A percentile compares a stretch with the other conserved stretches of the same genome.
Evolutionary conservation across 2,329 filamentous ascomycete genomes (phyloP).

Genomic region (Alternaria hordeiaustralica): DNA sequence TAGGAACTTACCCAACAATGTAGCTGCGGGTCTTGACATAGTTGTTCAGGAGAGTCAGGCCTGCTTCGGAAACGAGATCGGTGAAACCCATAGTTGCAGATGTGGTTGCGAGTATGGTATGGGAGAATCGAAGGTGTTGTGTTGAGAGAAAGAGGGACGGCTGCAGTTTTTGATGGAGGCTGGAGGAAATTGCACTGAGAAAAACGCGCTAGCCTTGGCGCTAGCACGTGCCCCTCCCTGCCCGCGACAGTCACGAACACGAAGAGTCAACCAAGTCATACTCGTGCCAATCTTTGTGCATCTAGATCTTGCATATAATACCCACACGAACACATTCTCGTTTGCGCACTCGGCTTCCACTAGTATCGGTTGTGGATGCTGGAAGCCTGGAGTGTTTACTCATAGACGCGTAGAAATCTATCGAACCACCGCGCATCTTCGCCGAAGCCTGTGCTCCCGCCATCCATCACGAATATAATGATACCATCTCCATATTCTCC

Average conservation of each 20-base stretch:
- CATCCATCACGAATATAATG: conserved; percentile 32
- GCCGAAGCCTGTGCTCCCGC: conserved; percentile 26
- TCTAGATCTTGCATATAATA: not conserved
- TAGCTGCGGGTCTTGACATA: conserved; percentile 80
- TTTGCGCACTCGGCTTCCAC: not conserved
- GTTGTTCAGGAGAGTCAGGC: conserved; percentile 72
- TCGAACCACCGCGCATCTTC: conserved; percentile 35
- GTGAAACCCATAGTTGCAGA: conserved; percentile 69
- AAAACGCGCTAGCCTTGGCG: conserved; percentile 20
- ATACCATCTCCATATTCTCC: conserved; percentile 12
- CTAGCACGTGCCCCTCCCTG: conserved; percentile 20
- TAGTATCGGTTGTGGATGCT: not conserved
- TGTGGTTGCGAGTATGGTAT: conserved; percentile 15
- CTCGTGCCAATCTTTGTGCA: not conserved
- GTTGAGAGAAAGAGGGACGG: conserved; percentile 17
- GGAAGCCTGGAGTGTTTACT: conserved; percentile 6
- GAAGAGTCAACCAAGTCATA: not conserved
- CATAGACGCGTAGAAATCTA: conserved; percentile 22
- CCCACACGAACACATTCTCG: not conserved
- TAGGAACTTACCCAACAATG: conserved; percentile 76
- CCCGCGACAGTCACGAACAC: not conserved
- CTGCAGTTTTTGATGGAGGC: conserved; percentile 25
- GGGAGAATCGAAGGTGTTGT: conserved; percentile 20
- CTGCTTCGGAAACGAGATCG: conserved; percentile 71
- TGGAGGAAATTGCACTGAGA: conserved; percentile 26